Evolutionary conservation across 768 basidiomycete species (phyloP).

Genomic region (Pleurotus tuber-regium): DNA sequence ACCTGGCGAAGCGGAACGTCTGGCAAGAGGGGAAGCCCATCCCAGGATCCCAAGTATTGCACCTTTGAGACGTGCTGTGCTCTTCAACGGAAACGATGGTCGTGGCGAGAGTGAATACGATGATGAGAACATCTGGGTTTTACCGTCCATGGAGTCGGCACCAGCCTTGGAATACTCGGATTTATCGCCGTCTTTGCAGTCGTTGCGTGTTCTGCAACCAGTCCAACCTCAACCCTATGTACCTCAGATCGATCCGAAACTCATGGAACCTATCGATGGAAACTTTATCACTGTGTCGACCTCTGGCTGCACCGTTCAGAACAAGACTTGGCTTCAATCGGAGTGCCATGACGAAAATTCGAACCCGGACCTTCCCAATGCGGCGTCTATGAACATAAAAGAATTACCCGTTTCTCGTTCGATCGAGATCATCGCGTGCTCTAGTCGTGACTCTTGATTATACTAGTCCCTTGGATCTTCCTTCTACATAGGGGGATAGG

Average conservation of each 20-base stretch:
- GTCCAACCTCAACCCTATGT: background rate
- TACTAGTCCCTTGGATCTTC: no score
- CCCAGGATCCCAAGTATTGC: slow-evolving; percentile 40
- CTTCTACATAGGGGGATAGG: no score
- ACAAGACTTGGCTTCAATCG: no score
- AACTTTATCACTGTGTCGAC: background rate
- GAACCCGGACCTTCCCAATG: no score
- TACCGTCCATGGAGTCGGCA: slow-evolving; percentile 6
- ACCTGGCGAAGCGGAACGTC: slow-evolving; percentile 6
- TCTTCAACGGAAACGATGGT: no score
- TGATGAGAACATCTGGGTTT: background rate
- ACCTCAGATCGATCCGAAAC: slow-evolving; percentile 10
- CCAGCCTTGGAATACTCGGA: slow-evolving; percentile 1
- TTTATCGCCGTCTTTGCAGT: slow-evolving; percentile 2
- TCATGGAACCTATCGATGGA: background rate
- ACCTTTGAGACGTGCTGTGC: slow-evolving; percentile 22
- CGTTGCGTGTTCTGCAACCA: background rate
- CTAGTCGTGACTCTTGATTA: no score
- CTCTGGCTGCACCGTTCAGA: no score
- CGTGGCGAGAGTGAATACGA: background rate
- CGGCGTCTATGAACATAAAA: no score
- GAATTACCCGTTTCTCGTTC: no score
- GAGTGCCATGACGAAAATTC: no score
- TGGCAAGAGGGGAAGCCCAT: slow-evolving; percentile 8
- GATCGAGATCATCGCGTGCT: no score